Conservation (phyloP, 2,329 filamentous ascomycete species). For the Arthrobotrys sphaeroides region DNA sequence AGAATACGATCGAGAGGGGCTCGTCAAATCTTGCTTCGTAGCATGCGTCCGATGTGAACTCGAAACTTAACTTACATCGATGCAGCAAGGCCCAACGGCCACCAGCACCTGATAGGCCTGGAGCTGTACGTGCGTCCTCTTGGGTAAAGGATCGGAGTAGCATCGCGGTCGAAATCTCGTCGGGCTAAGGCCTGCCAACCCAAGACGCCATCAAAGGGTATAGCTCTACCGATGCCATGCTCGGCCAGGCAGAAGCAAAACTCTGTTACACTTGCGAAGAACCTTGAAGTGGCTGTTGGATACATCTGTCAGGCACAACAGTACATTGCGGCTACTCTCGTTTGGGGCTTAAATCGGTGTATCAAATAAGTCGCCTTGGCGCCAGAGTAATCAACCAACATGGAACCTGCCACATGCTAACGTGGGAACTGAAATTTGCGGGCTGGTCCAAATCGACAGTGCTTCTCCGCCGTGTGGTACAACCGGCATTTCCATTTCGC, state of each 20-base stretch:
- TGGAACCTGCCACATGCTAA: constrained; percentile 13
- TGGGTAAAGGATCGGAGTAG: constrained; percentile 7
- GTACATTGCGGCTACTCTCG: constrained; percentile 5
- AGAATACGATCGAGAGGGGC: constrained; percentile 20
- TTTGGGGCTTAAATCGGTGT: neutral
- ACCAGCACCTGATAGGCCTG: neutral
- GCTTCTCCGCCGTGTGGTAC: neutral
- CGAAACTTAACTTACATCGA: neutral
- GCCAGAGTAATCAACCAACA: constrained; percentile 20
- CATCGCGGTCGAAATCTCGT: neutral
- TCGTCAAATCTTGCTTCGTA: constrained; percentile 9
- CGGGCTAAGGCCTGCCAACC: neutral
- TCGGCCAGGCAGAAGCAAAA: constrained; percentile 33
- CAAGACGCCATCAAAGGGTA: neutral
- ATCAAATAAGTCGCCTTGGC: constrained; percentile 32
- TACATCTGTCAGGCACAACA: constrained; percentile 29
- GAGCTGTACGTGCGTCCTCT: neutral
- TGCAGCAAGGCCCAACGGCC: constrained; percentile 10
- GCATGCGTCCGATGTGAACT: neutral
- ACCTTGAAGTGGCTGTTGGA: constrained; percentile 22
- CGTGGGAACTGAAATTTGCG: constrained; percentile 1
- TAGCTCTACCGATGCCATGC: neutral
- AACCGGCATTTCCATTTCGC: constrained; percentile 3
- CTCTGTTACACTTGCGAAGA: neutral
- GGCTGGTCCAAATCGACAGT: neutral